Base-by-base conservation (phyloP, 306 rosid genomes). In the Abrus pulchellus region DNA sequence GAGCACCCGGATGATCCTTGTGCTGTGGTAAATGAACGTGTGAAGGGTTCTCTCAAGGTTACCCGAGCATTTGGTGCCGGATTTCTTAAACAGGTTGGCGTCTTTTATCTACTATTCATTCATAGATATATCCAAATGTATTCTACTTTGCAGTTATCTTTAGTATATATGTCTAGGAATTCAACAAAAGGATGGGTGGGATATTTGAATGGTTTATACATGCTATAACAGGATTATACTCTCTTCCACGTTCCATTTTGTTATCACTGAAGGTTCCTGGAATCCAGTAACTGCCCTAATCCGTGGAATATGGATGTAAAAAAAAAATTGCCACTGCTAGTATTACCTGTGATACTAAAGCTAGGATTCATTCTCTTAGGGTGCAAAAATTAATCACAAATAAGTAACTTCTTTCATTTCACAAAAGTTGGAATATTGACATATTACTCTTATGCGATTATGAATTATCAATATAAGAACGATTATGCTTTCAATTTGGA, bases 41-140 rank as follows among this genome's bases (percentile, higher is more conserved):
- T 96, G 8, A 96, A 96, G 82, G 98, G 99, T 68, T 93, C 94
- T 52, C 86, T 96, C 85, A 93, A 92, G 92, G 99, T 96, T 73
- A 93, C 99, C 4, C 90, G 98, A 28, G 98, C 99, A 8, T 96
- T 93, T 45, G 99, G 99, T 67, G 98, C 99, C 4, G 99, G 98
- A 69, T 96, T 92, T 82, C 98, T 96, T 82, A 96, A 96, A 88
- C 97, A 93, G 99, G 99, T 96, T 78, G 33, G 56, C 20, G 20
- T 20, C 20, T 20, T 20, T 20, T 20, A 52, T 33, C 41, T 64
- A 61, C 47, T 12, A 4, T 57, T 52, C 36, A 12, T 33, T 36
- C 40, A 36, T 36, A 0, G 32, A 5, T 80, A 50, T 72, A 14
- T 48, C 49, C 61, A 54, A 43, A 66, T 50, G 43, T 41, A 14